Base-by-base conservation (phyloP, 1,284 basidiomycete genomes). In the Rhodofomes roseus region DNA sequence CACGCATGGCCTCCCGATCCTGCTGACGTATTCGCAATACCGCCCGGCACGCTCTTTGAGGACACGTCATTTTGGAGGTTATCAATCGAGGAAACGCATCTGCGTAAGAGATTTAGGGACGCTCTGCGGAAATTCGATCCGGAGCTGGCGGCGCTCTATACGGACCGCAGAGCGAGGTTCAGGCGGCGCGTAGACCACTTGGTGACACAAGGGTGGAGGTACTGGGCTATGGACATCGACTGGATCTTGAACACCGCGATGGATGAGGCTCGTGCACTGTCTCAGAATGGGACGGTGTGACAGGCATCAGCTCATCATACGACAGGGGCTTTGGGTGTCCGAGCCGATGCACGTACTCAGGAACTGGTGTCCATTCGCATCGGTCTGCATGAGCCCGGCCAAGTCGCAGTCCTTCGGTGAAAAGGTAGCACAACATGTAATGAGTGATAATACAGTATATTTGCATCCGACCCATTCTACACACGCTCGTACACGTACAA, bases 401-500 rank as follows among this genome's bases (percentile, higher is more conserved):
- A n/a, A n/a, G n/a, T n/a, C n/a, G n/a, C n/a, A n/a, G n/a, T n/a
- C n/a, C n/a, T n/a, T n/a, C n/a, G n/a, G n/a, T n/a, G 11, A 34
- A 34, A 5, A 34, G 11, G 31, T 34, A 5, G 31, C 31, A 11
- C 11, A 4, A 34, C 11, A 11, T 34, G 11, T 34, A 34, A 34
- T 11, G 31, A 34, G 31, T 34, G 11, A 34, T 34, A 34, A 11
- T 34, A 34, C 31, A 34, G 4, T 34, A 7, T 1, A 34, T 40
- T 37, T 34, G 18, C n/a, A 34, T 31, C 25, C 27, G 22, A 27
- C 20, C 29, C 23, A 11, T 25, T 37, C 53, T 56, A 58, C 55
- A 77, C 73, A 71, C 82, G 80, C 77, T 95, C 91, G 70, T 93
- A 96, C 16, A 96, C 77, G 72, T 95, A 96, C 76, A 97, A 74